Evolutionary conservation across 805 yeast genomes (phyloP).

Genomic region (Lachancea quebecensis): DNA sequence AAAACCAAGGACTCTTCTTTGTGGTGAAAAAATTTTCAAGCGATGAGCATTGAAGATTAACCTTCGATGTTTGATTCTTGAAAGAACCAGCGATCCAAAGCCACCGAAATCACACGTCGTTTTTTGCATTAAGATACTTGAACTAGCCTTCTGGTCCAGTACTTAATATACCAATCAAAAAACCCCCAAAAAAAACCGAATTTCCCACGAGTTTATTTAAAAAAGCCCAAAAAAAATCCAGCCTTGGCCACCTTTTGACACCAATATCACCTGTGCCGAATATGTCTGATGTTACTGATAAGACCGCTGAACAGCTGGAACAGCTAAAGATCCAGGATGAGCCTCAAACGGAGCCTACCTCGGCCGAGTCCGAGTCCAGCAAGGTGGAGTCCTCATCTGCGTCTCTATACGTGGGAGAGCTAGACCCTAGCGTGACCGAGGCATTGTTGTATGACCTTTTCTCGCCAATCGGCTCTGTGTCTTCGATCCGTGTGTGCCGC

Average conservation of each 20-base stretch:
- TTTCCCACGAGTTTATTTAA: slow-evolving; percentile 6
- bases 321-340: slow-evolving; percentile 30
- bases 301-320: slow-evolving; percentile 33
- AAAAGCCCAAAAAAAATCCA: slow-evolving; percentile 5
- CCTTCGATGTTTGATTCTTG: neutral
- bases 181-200: slow-evolving; percentile 3
- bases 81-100: slow-evolving; percentile 4
- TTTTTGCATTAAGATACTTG: slow-evolving; percentile 7
- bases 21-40: slow-evolving; percentile 5
- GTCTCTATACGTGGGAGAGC: slow-evolving; percentile 95
- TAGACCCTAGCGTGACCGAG: slow-evolving; percentile 87
- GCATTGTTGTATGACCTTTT: slow-evolving; percentile 91
- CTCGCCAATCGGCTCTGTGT: slow-evolving; percentile 89
- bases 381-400: slow-evolving; percentile 57
- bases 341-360: slow-evolving; percentile 20
- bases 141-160: slow-evolving; percentile 7
- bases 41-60: neutral
- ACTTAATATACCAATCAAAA: slow-evolving; percentile 3
- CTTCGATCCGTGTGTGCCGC: slow-evolving; percentile 97
- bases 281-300: slow-evolving; percentile 35
- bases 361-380: slow-evolving; percentile 30
- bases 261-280: neutral
- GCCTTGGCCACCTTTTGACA: neutral
- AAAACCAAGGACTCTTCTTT: neutral
- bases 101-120: slow-evolving; percentile 7